A percentile compares a stretch with the other conserved stretches of the same genome.
Conservation (phyloP, 768 basidiomycete species). For the Megacollybia marginata region DNA sequence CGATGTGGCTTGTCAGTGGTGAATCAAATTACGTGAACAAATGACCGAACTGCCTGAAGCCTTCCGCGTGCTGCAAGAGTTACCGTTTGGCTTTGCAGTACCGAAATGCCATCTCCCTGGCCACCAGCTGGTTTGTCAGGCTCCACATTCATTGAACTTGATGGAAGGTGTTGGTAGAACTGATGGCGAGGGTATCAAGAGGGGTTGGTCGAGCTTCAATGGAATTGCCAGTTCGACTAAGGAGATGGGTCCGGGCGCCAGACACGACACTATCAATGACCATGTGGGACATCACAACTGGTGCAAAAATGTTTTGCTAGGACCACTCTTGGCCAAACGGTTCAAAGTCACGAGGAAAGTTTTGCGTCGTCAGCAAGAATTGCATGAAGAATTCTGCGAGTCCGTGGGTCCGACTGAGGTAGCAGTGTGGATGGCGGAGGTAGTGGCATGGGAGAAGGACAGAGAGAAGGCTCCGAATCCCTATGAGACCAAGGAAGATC, state of each 20-base stretch:
- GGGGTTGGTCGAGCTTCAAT: conserved; percentile 18
- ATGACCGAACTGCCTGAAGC: neutral
- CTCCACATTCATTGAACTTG: neutral
- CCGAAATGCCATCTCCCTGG: neutral
- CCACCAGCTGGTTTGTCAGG: neutral
- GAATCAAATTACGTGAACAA: neutral
- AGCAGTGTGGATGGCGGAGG: too few relatives aligned
- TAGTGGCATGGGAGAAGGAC: too few relatives aligned
- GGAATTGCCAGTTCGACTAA: conserved; percentile 11
- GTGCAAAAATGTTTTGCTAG: too few relatives aligned
- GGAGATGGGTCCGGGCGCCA: conserved; percentile 19
- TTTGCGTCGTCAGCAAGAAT: too few relatives aligned
- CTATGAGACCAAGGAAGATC: too few relatives aligned
- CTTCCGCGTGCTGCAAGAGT: neutral
- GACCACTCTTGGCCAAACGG: too few relatives aligned
- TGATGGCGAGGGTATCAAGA: conserved; percentile 22
- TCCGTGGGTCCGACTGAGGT: too few relatives aligned
- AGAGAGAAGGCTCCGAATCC: too few relatives aligned
- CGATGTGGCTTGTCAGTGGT: conserved; percentile 16
- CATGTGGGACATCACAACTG: too few relatives aligned
- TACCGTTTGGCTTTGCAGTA: neutral
- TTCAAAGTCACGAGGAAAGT: too few relatives aligned
- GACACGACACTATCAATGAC: neutral
- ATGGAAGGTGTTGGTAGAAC: conserved; percentile 7
- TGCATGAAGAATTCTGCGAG: too few relatives aligned